phyloP scores from a whole-genome alignment of 805 yeast species.

The Candida caryicola region DNA sequence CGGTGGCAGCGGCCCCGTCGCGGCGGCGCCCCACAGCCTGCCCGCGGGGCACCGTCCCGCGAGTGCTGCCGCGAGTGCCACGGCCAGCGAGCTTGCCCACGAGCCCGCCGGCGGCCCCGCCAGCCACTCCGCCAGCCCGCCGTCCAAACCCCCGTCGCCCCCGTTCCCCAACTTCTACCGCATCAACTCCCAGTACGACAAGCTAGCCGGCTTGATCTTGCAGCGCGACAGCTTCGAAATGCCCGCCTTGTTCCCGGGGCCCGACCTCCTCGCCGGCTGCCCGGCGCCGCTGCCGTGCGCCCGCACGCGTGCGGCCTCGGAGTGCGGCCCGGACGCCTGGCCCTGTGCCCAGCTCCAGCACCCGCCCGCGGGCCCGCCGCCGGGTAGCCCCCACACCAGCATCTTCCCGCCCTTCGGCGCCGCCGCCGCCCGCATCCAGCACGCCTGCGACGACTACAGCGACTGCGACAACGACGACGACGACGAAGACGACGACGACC shows the following conservation, averaged over 20 bases:
- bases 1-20: background rate
- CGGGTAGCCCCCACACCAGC: background rate
- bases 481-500: slow-evolving; percentile 10
- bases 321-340: background rate
- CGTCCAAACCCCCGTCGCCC: background rate
- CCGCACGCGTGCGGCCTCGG: background rate
- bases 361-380: background rate
- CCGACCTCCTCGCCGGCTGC: background rate
- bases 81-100: no score
- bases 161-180: background rate
- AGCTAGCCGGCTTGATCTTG: background rate
- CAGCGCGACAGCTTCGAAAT: background rate
- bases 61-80: no score
- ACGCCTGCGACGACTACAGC: background rate
- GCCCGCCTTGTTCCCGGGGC: background rate
- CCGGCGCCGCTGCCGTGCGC: background rate
- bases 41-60: no score
- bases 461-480: slow-evolving; percentile 9
- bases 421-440: background rate
- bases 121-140: background rate
- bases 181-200: background rate
- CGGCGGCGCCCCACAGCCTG: background rate
- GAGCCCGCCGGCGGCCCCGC: no score
- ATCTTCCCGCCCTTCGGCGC: background rate
- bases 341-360: background rate